phyloP scores from a whole-genome alignment of 441 rosid species.

The Pelargonium citronellum region DNA sequence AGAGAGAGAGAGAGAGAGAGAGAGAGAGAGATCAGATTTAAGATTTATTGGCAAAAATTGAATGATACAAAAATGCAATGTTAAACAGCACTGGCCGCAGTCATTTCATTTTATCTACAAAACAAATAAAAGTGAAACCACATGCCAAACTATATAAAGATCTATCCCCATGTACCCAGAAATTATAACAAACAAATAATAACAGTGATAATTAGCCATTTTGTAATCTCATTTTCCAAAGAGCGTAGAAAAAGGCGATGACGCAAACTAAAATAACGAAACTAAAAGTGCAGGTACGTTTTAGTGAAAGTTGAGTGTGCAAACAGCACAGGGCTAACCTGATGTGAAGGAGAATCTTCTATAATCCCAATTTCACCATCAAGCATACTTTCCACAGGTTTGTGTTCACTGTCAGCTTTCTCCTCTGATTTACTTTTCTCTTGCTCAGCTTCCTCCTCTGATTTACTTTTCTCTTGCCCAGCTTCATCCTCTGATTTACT shows the following conservation, averaged over 20 bases:
- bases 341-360: constrained; percentile 45
- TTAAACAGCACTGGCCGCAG: constrained; percentile 10
- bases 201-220: too few species aligned
- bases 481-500: constrained; percentile 34
- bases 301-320: constrained; percentile 7
- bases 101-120: too few species aligned
- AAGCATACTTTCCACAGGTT: constrained; percentile 26
- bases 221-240: too few species aligned
- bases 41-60: not conserved
- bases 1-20: not conserved
- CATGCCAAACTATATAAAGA: too few species aligned
- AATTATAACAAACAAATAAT: too few species aligned
- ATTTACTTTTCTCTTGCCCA: constrained; percentile 27
- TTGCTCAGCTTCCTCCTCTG: constrained; percentile 35
- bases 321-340: constrained; percentile 37
- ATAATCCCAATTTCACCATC: constrained; percentile 45
- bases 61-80: not conserved
- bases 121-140: too few species aligned
- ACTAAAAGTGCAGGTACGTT: constrained; percentile 4
- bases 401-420: constrained; percentile 34
- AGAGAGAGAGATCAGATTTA: not conserved
- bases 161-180: too few species aligned
- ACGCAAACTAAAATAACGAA: not conserved
- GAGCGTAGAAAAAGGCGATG: not conserved
- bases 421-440: constrained; percentile 26